phyloP scores from a whole-genome alignment of 768 basidiomycete genomes.

The Exsudoporus frostii region DNA sequence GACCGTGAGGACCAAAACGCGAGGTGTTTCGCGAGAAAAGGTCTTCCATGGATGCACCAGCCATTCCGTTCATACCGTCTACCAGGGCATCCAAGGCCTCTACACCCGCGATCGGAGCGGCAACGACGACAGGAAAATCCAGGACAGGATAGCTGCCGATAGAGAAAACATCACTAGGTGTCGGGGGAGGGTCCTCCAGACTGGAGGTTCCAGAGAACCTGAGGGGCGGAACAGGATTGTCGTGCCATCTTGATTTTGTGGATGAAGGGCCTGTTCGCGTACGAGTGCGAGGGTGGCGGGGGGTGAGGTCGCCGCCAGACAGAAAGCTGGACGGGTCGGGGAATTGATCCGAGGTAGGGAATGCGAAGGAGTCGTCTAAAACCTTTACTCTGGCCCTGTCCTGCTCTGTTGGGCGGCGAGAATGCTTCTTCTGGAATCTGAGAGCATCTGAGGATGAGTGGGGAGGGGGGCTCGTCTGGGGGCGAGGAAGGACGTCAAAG shows the following conservation, averaged over 20 bases:
- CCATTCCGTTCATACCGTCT: conserved; percentile 90
- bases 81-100: conserved; percentile 88
- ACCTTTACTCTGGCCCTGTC: conserved; percentile 27
- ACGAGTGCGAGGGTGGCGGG: conserved; percentile 45
- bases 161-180: conserved; percentile 50
- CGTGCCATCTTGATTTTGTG: conserved; percentile 39
- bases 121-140: conserved; percentile 63
- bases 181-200: conserved; percentile 72
- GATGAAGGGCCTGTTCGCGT: conserved; percentile 59
- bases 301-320: conserved; percentile 30
- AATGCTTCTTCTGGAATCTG: conserved; percentile 19
- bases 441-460: conserved; percentile 17
- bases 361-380: conserved; percentile 25
- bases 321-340: conserved; percentile 26
- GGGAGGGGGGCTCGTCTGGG: conserved; percentile 37
- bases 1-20: conserved; percentile 54
- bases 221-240: conserved; percentile 47
- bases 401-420: conserved; percentile 25
- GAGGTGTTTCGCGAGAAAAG: conserved; percentile 43
- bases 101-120: conserved; percentile 74
- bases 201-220: conserved; percentile 70
- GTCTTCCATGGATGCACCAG: conserved; percentile 58
- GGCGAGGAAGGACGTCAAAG: conserved; percentile 46
- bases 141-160: conserved; percentile 28
- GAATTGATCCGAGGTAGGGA: conserved; percentile 27